Conservation (phyloP, 345 rosid species). For the Balakata baccata region DNA sequence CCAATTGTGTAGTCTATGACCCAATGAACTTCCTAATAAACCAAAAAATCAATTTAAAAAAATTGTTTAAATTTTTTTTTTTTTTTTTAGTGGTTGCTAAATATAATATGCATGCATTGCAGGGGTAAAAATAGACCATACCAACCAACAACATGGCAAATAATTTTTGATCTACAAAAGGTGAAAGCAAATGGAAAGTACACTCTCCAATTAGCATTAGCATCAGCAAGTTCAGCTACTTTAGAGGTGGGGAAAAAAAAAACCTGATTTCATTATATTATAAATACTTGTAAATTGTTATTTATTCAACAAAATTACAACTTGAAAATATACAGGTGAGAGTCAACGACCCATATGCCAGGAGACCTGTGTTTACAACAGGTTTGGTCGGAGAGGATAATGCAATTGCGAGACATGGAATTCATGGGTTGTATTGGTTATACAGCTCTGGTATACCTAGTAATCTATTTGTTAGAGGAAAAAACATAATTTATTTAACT, state of each 20-base stretch:
- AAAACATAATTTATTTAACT: constrained; percentile 50
- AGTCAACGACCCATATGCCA: constrained; percentile 34
- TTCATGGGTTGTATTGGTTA: constrained; percentile 71
- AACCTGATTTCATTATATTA: background rate
- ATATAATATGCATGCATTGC: background rate
- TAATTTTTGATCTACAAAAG: constrained; percentile 39
- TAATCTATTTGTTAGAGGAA: constrained; percentile 37
- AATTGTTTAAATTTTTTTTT: too few species aligned
- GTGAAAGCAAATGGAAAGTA: constrained; percentile 37
- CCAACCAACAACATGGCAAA: constrained; percentile 61
- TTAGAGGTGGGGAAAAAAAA: constrained; percentile 31
- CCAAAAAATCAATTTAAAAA: too few species aligned
- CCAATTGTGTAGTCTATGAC: too few species aligned
- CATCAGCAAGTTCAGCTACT: constrained; percentile 49
- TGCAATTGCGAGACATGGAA: constrained; percentile 85
- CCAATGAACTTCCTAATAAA: too few species aligned
- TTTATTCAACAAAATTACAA: background rate
- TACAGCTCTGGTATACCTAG: constrained; percentile 43
- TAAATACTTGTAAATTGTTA: background rate
- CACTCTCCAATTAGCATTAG: constrained; percentile 64
- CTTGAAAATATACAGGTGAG: constrained; percentile 38
- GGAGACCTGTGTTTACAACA: constrained; percentile 39
- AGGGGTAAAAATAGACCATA: constrained; percentile 35
- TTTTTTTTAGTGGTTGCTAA: background rate
- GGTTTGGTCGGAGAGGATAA: constrained; percentile 56